A percentile compares a stretch with the other conserved stretches of the same genome.
Evolutionary conservation across 805 yeast genomes (phyloP).

Genomic region (Hanseniaspora thailandica): DNA sequence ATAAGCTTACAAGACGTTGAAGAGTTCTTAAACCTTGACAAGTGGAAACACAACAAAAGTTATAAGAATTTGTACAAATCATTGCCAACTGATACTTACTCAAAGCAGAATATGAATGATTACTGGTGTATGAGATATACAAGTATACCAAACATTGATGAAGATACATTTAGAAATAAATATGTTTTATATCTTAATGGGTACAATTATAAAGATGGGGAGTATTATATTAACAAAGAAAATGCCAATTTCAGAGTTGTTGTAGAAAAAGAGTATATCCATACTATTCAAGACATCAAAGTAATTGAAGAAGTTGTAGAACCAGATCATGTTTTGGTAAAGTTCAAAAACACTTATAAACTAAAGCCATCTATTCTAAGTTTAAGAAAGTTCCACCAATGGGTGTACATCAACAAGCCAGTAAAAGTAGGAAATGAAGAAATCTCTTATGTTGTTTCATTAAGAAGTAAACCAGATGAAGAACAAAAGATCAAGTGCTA

Average conservation of each 20-base stretch:
- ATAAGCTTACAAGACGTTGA: not conserved
- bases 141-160: conserved; percentile 18
- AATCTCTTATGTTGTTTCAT: conserved; percentile 27
- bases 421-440: conserved; percentile 19
- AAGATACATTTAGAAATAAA: conserved; percentile 18
- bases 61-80: conserved; percentile 21
- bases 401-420: conserved; percentile 27
- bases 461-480: conserved; percentile 24
- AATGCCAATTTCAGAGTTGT: conserved; percentile 24
- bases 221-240: conserved; percentile 22
- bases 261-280: conserved; percentile 29
- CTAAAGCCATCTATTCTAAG: conserved; percentile 28
- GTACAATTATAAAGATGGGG: conserved; percentile 17
- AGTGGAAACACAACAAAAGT: not conserved
- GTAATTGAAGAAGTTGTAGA: conserved; percentile 17
- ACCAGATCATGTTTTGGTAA: conserved; percentile 21
- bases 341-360: conserved; percentile 29
- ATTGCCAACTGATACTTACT: conserved; percentile 26
- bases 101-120: conserved; percentile 20
- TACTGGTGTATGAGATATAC: conserved; percentile 30
- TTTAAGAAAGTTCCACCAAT: conserved; percentile 31
- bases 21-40: not conserved
- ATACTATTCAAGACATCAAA: conserved; percentile 24
- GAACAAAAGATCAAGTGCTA: conserved; percentile 23
- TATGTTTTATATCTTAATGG: conserved; percentile 27